A percentile compares a stretch with the other conserved stretches of the same genome.
phyloP scores from a whole-genome alignment of 352 stramenopile genomes.

The Pseudoperonospora humuli region DNA sequence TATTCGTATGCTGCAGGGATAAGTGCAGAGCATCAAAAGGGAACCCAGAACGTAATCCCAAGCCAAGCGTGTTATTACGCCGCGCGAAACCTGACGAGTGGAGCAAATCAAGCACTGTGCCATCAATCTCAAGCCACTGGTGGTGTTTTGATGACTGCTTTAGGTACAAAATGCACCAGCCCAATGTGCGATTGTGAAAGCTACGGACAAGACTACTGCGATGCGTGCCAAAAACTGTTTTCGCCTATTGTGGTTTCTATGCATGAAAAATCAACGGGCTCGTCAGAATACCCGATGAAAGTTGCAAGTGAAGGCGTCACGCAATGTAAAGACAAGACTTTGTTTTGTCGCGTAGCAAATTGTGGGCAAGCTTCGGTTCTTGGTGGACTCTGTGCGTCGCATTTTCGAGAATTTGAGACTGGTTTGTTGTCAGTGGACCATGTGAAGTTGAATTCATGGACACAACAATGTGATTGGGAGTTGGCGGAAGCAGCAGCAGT shows the following conservation, averaged over 20 bases:
- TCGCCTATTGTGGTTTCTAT: constrained; percentile 42
- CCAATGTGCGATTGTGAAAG: constrained; percentile 47
- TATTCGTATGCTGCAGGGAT: constrained; percentile 39
- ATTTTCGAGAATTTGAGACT: constrained; percentile 42
- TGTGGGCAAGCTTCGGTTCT: constrained; percentile 21
- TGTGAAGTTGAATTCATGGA: constrained; percentile 40
- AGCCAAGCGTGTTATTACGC: constrained; percentile 1
- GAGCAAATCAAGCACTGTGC: constrained; percentile 22
- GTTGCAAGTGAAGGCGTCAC: constrained; percentile 5
- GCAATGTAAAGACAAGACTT: constrained; percentile 10
- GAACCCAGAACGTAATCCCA: constrained; percentile 14
- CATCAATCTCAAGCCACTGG: constrained; percentile 14
- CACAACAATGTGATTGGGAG: constrained; percentile 17
- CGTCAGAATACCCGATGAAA: constrained; percentile 12
- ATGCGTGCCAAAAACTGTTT: constrained; percentile 53
- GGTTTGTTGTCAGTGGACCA: constrained; percentile 52
- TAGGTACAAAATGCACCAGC: constrained; percentile 37
- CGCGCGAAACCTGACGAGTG: constrained; percentile 1
- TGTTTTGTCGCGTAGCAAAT: constrained; percentile 36
- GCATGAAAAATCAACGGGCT: constrained; percentile 12
- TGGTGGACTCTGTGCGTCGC: constrained; percentile 36
- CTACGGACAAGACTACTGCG: constrained; percentile 51
- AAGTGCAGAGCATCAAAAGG: constrained; percentile 44
- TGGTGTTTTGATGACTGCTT: constrained; percentile 2
- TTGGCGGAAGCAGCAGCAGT: constrained; percentile 11